Base-by-base conservation (phyloP, 768 basidiomycete species). In the Trametes elegans region DNA sequence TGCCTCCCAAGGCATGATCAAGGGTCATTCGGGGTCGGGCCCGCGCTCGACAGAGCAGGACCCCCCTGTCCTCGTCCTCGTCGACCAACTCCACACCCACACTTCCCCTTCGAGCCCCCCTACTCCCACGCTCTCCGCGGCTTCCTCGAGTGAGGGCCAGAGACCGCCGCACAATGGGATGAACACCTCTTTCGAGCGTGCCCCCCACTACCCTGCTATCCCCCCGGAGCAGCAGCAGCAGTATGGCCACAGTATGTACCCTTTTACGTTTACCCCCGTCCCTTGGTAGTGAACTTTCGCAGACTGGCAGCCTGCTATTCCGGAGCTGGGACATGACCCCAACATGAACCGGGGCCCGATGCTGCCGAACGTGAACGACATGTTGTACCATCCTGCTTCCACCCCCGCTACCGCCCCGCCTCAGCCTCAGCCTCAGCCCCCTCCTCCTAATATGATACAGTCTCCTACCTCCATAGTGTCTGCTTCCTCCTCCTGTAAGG, bases 1-100 rank as follows among this genome's bases (percentile, higher is more conserved):
- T 21, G 87, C 87, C 0, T 80, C 87, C 0, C 88, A 91, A 68
- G 90, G 90, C 43, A 89, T 91, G 88, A 91, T 93, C 71, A 92
- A 92, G 71, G 90, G 90, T 26, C 89, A 91, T 64, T 87, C 90
- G 18, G 86, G 86, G 52, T 73, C 85, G 24, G 84, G 81, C 2
- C 77, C 85, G 18, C 83, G 85, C 39, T 70, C 74, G 19, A 64
- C 74, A 31, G 85, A 85, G 2, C 79, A 79, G 16, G 83, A 82
- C 29, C 79, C 76, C 13, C 79, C 78, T 40, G 75, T 85, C 53
- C 75, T 89, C 58, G 69, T 74, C 63, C 71, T 87, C 65, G 62
- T 72, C 58, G 73, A 76, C 32, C 76, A 74, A 49, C 64, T 73
- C 36, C 77, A 74, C 55, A 58, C 65, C 36, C 77, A 74, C 55